Base-by-base conservation (phyloP, 2,329 filamentous ascomycete genomes). In the Fusarium incarnatum region DNA sequence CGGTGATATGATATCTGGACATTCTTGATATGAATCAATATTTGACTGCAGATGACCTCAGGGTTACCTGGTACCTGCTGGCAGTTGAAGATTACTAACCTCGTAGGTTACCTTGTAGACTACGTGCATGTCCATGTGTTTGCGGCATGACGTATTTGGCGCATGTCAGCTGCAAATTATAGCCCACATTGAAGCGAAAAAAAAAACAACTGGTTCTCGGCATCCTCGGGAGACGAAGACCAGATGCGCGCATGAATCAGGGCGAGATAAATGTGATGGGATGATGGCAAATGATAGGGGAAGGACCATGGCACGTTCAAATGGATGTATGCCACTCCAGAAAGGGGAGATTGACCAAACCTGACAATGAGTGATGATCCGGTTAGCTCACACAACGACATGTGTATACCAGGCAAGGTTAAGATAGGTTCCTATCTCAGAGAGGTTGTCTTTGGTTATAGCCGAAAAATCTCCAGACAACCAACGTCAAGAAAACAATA, bases 61-160 rank as follows among this genome's bases (percentile, higher is more conserved):
- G 22, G 50, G 45, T 53, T 50, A n/a, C 56, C 32, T 47, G 18
- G 34, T 37, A 37, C 34, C 18, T 37, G 61, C 40, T 48, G 48
- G 34, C 25, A n/a, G 41, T 47, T 53, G 15, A 41, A 64, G 34
- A 3, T 37, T 37, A 37, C 34, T 12, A 37, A 37, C 32, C 32
- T 34, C 9, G 32, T 34, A 40, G 9, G n/a, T 28, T 28, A 28
- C 28, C 12, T 28, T 13, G 28, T 15, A 30, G 27, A 30, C 12
- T 11, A 28, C 22, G 27, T 23, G 32, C 34, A 37, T 37, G 34
- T 37, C 18, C 32, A 37, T 37, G 58, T 32, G 28, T 44, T 66
- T 65, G 34, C 47, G 61, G 61, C 61, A 66, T 66, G 63, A 66
- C 63, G 63, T 66, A 60, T 37, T 48, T 60, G 42, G 45, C 45